A percentile compares a stretch with the other conserved stretches of the same genome.
These are phyloP conservation scores for Microcera coccophila DNA, from an alignment of 2,329 filamentous ascomycete genomes.

Conservation along the genomic window DNA sequence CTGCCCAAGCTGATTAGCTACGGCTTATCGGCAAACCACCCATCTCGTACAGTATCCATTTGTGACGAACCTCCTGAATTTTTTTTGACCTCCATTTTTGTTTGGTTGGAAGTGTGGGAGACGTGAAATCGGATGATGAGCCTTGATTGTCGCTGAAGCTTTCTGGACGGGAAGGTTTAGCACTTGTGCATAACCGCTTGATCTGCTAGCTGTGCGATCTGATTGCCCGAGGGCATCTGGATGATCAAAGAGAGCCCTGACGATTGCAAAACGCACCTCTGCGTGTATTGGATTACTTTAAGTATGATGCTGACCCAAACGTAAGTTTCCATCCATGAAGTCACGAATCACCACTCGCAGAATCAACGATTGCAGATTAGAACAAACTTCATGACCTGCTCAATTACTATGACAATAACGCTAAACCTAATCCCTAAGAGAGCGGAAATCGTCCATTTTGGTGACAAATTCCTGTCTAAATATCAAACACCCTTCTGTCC, in stretches of 20 bases:
- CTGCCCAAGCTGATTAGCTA: neutral
- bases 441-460: too few relatives aligned
- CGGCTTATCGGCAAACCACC: constrained; percentile 4
- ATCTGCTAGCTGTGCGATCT: constrained; percentile 34
- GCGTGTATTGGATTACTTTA: too few relatives aligned
- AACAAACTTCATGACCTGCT: too few relatives aligned
- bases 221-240: constrained; percentile 35
- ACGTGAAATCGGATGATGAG: constrained; percentile 47
- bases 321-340: too few relatives aligned
- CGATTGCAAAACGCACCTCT: too few relatives aligned
- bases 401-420: too few relatives aligned
- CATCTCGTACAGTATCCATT: constrained; percentile 3
- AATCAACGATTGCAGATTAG: too few relatives aligned
- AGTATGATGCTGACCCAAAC: too few relatives aligned
- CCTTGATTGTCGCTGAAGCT: constrained; percentile 31
- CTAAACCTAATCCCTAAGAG: too few relatives aligned
- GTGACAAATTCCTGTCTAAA: too few relatives aligned
- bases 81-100: neutral
- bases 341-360: too few relatives aligned
- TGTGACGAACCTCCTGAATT: constrained; percentile 1
- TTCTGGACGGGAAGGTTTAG: constrained; percentile 28
- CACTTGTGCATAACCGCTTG: constrained; percentile 38
- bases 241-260: constrained; percentile 56
- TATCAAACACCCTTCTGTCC: too few relatives aligned
- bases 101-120: neutral